Conservation (phyloP, 306 rosid species). For the Sicyos baderoa region DNA sequence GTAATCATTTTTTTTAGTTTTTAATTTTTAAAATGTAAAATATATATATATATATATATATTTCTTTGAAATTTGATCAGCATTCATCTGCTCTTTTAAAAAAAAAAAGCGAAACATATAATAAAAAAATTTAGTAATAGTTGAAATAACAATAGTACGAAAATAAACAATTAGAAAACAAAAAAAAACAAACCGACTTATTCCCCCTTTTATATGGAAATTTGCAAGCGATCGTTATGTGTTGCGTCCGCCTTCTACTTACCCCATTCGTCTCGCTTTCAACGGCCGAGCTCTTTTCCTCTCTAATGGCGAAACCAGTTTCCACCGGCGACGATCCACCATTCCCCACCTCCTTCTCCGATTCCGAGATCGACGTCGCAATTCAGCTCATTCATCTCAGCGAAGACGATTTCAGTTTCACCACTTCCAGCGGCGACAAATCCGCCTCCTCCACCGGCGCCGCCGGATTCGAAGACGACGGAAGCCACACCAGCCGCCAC, state of each 20-base stretch:
- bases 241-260: constrained; percentile 7
- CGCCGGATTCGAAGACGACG: background rate
- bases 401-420: background rate
- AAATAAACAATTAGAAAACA: too few species aligned
- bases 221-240: background rate
- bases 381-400: constrained; percentile 17
- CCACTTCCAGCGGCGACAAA: constrained; percentile 4
- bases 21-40: too few species aligned
- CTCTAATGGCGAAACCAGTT: constrained; percentile 7
- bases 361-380: constrained; percentile 14
- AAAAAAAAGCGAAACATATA: too few species aligned
- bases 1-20: too few species aligned
- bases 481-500: background rate
- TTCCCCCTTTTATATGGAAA: background rate
- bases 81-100: too few species aligned
- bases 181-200: background rate
- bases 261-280: constrained; percentile 13
- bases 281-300: constrained; percentile 8
- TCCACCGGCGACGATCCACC: background rate
- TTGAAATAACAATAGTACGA: too few species aligned
- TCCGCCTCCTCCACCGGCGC: background rate
- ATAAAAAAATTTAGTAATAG: too few species aligned
- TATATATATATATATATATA: too few species aligned
- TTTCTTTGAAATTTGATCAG: too few species aligned
- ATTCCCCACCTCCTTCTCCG: constrained; percentile 12